Base-by-base conservation (phyloP, 495 filamentous ascomycete species). In the Schizothecium vesticola region DNA sequence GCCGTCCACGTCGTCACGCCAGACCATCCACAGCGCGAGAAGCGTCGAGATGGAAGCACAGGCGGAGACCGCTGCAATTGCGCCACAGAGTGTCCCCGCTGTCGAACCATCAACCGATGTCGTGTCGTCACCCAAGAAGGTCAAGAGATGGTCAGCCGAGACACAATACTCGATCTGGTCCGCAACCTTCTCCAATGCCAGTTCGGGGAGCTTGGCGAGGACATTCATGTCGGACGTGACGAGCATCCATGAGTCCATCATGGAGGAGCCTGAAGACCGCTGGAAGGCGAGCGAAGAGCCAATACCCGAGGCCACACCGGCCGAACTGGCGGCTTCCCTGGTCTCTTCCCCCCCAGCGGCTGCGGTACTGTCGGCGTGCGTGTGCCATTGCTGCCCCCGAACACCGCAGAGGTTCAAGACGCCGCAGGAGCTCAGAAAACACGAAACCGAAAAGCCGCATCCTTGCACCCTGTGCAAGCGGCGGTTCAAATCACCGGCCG, bases 401-500 rank as follows among this genome's bases (percentile, higher is more conserved):
- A 92, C 92, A 70, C 92, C 92, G 1, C 92, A 92, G 72, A 91
- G 90, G 64, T 96, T 95, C 69, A 86, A 91, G 59, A 92, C 81
- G 7, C 73, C 78, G 65, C 86, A 91, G 33, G 91, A 93, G 33
- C 79, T 95, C 62, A 80, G 78, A 25, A 65, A 69, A 36, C 92
- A 96, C 75, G 88, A 91, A 71, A 84, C 87, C 72, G 92, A 94
- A 74, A 95, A 93, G 72, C 92, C 93, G 70, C 92, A 95, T 74
- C 83, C 84, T 12, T 96, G 92, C 74, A 80, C 85, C 31, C 93
- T 87, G 73, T 96, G 92, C 78, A 86, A 86, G 56, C 93, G 92
- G 74, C 86, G 92, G 21, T 96, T 96, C 83, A 95, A 96, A 74
- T 92, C 92, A 76, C 94, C 93, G 71, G 94, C 94, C 69, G 92